Percentiles rank a stretch among this genome's conserved stretches.
These are phyloP conservation scores for Epichloe bromicola DNA, from an alignment of 2,329 filamentous ascomycete species.

Conservation along the genomic window DNA sequence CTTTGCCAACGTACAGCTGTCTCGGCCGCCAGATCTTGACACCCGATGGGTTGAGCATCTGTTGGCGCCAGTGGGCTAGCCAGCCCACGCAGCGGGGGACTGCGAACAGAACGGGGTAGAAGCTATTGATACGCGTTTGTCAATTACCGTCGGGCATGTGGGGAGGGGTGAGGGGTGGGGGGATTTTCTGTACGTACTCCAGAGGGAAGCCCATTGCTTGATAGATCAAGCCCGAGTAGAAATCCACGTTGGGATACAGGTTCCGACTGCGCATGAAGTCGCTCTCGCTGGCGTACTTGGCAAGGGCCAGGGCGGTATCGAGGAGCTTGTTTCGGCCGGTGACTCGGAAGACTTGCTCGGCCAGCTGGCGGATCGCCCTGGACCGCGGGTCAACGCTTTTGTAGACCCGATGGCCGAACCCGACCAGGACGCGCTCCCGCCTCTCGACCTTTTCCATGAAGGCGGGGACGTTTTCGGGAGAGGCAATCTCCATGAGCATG, in stretches of 20 bases:
- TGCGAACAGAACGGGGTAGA: conserved; percentile 38
- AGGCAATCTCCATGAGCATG: conserved; percentile 38
- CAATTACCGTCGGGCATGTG: not conserved
- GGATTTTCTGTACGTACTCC: conserved; percentile 17
- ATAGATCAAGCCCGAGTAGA: conserved; percentile 39
- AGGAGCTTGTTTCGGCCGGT: conserved; percentile 38
- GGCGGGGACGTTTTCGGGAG: conserved; percentile 34
- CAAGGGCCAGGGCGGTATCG: conserved; percentile 33
- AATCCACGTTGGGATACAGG: conserved; percentile 39
- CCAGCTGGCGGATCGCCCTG: conserved; percentile 34
- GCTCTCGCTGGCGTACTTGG: conserved; percentile 30
- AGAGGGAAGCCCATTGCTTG: conserved; percentile 40
- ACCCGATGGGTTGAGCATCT: conserved; percentile 30
- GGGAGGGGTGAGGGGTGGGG: not conserved
- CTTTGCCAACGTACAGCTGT: conserved; percentile 34
- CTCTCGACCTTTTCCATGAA: conserved; percentile 37
- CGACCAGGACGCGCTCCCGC: conserved; percentile 38
- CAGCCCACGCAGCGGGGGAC: conserved; percentile 36
- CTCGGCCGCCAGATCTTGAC: conserved; percentile 39
- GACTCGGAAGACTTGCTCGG: conserved; percentile 35
- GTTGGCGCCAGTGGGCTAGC: conserved; percentile 39
- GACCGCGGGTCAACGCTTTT: conserved; percentile 40
- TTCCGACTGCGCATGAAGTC: conserved; percentile 36
- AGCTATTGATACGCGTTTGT: conserved; percentile 14
- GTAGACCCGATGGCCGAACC: conserved; percentile 43